A percentile compares a stretch with the other conserved stretches of the same genome.
phyloP scores from a whole-genome alignment of 2,329 filamentous ascomycete genomes.

The Nigrospora osmanthi region DNA sequence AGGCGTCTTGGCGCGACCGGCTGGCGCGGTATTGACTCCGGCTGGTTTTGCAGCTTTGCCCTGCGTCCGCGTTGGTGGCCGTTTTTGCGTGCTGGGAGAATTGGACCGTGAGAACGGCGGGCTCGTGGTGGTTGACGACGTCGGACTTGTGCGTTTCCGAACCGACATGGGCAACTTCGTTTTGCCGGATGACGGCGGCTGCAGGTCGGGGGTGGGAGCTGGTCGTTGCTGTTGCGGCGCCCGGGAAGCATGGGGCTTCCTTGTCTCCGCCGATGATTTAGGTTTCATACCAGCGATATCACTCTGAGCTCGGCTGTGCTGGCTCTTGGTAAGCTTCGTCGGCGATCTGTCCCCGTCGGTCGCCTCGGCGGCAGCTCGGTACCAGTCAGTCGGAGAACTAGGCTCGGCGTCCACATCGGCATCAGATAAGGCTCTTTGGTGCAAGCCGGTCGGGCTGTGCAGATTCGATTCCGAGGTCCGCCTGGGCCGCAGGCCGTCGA shows the following conservation, averaged over 20 bases:
- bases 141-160: constrained; percentile 34
- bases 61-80: constrained; percentile 26
- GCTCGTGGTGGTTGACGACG: constrained; percentile 31
- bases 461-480: constrained; percentile 68
- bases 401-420: constrained; percentile 41
- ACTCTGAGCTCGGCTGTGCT: constrained; percentile 46
- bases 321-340: constrained; percentile 28
- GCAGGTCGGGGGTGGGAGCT: constrained; percentile 22
- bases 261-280: constrained; percentile 18
- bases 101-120: constrained; percentile 46
- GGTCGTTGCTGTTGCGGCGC: constrained; percentile 11
- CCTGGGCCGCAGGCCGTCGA: constrained; percentile 43
- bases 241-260: constrained; percentile 20
- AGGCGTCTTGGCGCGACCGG: constrained; percentile 24
- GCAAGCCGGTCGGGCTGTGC: constrained; percentile 36
- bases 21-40: constrained; percentile 36
- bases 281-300: constrained; percentile 40
- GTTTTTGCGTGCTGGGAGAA: constrained; percentile 42
- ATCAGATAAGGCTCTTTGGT: constrained; percentile 49
- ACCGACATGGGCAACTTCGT: constrained; percentile 40
- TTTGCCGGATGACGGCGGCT: constrained; percentile 17
- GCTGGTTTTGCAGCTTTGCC: constrained; percentile 27
- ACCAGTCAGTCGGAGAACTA: constrained; percentile 52
- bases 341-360: constrained; percentile 10
- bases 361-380: constrained; percentile 14